phyloP scores from a whole-genome alignment of 345 rosid species.

The Bretschneidera sinensis region DNA sequence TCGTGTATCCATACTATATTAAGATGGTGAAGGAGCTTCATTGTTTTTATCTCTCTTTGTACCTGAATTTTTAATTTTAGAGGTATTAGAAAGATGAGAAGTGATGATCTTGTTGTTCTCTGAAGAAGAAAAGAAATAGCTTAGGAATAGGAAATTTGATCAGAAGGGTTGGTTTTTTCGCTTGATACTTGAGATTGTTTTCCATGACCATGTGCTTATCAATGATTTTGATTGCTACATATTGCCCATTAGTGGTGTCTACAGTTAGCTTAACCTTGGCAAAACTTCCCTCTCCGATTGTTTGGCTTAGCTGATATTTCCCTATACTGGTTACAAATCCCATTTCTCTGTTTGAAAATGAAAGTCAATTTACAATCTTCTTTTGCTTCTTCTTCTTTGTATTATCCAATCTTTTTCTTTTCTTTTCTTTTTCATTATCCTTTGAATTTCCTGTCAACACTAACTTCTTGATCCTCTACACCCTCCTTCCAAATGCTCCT shows the following conservation, averaged over 20 bases:
- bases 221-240: conserved; percentile 78
- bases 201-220: conserved; percentile 66
- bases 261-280: conserved; percentile 88
- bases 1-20: conserved; percentile 73
- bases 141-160: background rate
- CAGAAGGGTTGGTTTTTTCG: conserved; percentile 8
- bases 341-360: conserved; percentile 22
- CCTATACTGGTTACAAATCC: conserved; percentile 54
- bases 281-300: conserved; percentile 82
- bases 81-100: conserved; percentile 14
- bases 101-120: too few species aligned
- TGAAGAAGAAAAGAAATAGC: background rate
- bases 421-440: too few species aligned
- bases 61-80: conserved; percentile 35
- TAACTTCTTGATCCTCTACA: background rate
- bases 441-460: too few species aligned
- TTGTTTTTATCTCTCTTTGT: conserved; percentile 71
- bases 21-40: conserved; percentile 88
- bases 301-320: conserved; percentile 60
- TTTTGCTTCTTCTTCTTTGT: background rate
- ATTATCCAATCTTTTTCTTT: too few species aligned
- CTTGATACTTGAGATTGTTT: conserved; percentile 71
- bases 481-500: conserved; percentile 10
- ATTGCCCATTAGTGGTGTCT: conserved; percentile 47
- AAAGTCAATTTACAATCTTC: background rate